phyloP scores from a whole-genome alignment of 2,329 filamentous ascomycete species.

The Lasiodiplodia sp. region DNA sequence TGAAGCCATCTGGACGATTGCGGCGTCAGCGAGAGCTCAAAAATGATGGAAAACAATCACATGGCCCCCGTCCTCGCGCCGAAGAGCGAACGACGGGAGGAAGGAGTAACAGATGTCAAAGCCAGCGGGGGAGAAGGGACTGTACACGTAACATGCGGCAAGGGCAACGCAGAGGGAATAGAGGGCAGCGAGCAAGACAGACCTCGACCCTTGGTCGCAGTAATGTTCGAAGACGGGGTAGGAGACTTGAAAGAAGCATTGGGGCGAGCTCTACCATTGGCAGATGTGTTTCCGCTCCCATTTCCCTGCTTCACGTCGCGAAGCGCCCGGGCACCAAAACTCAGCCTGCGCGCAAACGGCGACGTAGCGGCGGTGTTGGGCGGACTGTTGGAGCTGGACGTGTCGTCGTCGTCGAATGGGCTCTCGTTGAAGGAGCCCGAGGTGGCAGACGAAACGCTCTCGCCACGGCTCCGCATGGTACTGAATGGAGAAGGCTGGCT shows the following conservation, averaged over 20 bases:
- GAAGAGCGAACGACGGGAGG: conserved; percentile 9
- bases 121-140: conserved; percentile 39
- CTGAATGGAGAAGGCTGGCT: conserved; percentile 53
- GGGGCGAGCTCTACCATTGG: conserved; percentile 67
- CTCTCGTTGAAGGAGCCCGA: conserved; percentile 58
- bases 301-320: conserved; percentile 69
- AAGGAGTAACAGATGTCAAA: conserved; percentile 10
- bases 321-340: conserved; percentile 84
- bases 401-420: conserved; percentile 67
- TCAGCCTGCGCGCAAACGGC: conserved; percentile 84
- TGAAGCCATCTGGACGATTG: conserved; percentile 83
- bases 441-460: conserved; percentile 58
- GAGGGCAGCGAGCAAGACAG: conserved; percentile 57
- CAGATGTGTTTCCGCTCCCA: conserved; percentile 57
- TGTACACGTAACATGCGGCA: conserved; percentile 36
- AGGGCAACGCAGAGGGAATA: conserved; percentile 28
- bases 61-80: conserved; percentile 11
- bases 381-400: conserved; percentile 60
- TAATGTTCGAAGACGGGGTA: conserved; percentile 55
- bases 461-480: conserved; percentile 48
- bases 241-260: conserved; percentile 53
- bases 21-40: conserved; percentile 68
- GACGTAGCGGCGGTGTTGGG: conserved; percentile 60
- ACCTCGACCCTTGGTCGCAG: conserved; percentile 63
- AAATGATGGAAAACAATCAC: conserved; percentile 28